A percentile compares a stretch with the other conserved stretches of the same genome.
These are phyloP conservation scores for Coprinopsis strossmayeri DNA, from an alignment of 768 basidiomycete species.

Conservation along the genomic window DNA sequence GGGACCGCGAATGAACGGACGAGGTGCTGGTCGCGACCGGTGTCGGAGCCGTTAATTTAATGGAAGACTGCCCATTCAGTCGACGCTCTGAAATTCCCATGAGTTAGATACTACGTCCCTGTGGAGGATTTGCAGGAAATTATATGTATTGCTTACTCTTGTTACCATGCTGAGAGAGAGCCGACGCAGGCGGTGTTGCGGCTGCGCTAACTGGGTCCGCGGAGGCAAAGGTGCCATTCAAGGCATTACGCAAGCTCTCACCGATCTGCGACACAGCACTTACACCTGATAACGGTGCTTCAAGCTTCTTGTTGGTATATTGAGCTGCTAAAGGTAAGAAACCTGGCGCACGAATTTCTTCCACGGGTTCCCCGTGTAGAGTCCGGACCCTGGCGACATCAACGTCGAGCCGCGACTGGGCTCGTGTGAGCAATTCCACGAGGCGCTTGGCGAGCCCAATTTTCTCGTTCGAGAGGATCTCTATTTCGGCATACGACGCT, in stretches of 20 bases:
- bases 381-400: conserved; percentile 42
- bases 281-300: conserved; percentile 17
- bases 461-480: conserved; percentile 40
- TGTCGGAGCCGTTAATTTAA: conserved; percentile 32
- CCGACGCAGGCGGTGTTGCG: conserved; percentile 13
- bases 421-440: conserved; percentile 40
- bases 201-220: conserved; percentile 18
- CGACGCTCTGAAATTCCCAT: conserved; percentile 42
- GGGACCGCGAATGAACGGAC: conserved; percentile 27
- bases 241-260: conserved; percentile 36
- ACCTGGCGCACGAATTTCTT: conserved; percentile 15
- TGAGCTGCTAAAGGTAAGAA: conserved; percentile 11
- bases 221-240: conserved; percentile 22
- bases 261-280: conserved; percentile 34
- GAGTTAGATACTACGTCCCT: no score
- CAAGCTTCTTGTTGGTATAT: conserved; percentile 5
- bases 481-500: conserved; percentile 40
- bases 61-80: conserved; percentile 30
- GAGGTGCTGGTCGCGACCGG: conserved; percentile 32
- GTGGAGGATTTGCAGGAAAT: no score
- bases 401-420: conserved; percentile 41
- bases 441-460: conserved; percentile 38
- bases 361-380: conserved; percentile 39
- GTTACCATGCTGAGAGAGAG: conserved; percentile 21
- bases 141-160: conserved; percentile 35